These are phyloP conservation scores for Parasitella parasitica DNA, from an alignment of 371 early-diverging fungal genomes.

Conservation along the genomic window DNA sequence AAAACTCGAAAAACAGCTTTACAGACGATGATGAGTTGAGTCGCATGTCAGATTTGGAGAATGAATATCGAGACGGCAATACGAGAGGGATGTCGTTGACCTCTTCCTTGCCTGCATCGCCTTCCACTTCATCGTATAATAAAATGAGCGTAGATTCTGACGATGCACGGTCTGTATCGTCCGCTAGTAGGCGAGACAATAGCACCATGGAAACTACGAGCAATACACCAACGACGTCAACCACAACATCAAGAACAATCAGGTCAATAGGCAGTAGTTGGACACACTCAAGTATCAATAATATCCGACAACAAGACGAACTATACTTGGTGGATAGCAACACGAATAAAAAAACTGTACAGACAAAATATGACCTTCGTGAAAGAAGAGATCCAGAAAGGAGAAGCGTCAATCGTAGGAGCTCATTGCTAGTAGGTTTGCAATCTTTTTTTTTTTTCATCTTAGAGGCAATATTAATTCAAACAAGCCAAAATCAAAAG, in stretches of 20 bases:
- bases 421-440: constrained; percentile 39
- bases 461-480: neutral
- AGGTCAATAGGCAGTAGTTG: neutral
- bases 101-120: constrained; percentile 27
- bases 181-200: neutral
- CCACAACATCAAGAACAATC: neutral
- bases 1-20: constrained; percentile 1
- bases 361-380: constrained; percentile 7
- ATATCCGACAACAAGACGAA: constrained; percentile 3
- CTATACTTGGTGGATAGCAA: neutral
- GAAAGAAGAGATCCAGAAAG: constrained; percentile 37
- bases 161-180: constrained; percentile 35
- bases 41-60: constrained; percentile 7
- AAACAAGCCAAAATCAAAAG: constrained; percentile 43
- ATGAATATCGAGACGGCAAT: neutral
- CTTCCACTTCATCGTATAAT: constrained; percentile 30
- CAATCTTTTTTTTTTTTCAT: neutral
- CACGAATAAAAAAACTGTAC: neutral
- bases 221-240: neutral
- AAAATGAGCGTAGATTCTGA: constrained; percentile 47
- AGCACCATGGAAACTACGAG: neutral
- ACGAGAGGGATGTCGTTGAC: constrained; percentile 18
- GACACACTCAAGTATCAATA: constrained; percentile 2
- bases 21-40: constrained; percentile 28
- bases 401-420: constrained; percentile 37